Percentiles rank a stretch among this genome's conserved stretches.
Evolutionary conservation across 2,329 filamentous ascomycete genomes (phyloP).

Genomic region (Esteya vermicola): DNA sequence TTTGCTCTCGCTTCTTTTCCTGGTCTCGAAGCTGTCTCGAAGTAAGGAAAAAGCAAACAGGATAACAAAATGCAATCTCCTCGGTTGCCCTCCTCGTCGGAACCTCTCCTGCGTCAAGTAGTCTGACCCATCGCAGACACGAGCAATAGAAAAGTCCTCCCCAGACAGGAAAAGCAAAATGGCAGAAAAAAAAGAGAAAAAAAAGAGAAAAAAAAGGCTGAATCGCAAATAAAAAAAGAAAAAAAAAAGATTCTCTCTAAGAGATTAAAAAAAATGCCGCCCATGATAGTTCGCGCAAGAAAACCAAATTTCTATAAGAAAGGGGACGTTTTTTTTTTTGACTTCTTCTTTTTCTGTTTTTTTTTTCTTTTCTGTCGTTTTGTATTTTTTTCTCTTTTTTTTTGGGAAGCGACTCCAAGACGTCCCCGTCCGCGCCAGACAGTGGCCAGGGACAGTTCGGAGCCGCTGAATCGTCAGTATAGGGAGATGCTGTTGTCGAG

Average conservation of each 20-base stretch:
- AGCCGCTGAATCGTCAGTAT: background rate
- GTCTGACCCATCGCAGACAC: no score
- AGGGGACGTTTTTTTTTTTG: background rate
- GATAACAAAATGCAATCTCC: no score
- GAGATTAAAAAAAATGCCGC: background rate
- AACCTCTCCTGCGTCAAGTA: no score
- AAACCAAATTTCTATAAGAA: background rate
- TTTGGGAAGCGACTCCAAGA: no score
- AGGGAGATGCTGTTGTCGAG: background rate
- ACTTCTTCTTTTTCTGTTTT: no score
- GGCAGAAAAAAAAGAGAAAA: slow-evolving; percentile 1
- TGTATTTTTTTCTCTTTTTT: background rate
- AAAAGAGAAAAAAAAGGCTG: background rate
- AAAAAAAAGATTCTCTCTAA: background rate
- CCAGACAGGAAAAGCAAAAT: background rate
- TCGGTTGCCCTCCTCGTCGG: no score
- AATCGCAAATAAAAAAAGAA: background rate
- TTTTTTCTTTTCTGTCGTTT: background rate
- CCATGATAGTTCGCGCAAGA: background rate
- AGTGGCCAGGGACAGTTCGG: no score
- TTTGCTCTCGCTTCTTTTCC: no score
- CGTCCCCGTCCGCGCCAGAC: no score
- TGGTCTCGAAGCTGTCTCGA: no score
- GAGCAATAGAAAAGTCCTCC: background rate
- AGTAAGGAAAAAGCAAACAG: no score